These are phyloP conservation scores for Rhodomyrtus psidioides DNA, from an alignment of 441 rosid genomes.

Conservation along the genomic window DNA sequence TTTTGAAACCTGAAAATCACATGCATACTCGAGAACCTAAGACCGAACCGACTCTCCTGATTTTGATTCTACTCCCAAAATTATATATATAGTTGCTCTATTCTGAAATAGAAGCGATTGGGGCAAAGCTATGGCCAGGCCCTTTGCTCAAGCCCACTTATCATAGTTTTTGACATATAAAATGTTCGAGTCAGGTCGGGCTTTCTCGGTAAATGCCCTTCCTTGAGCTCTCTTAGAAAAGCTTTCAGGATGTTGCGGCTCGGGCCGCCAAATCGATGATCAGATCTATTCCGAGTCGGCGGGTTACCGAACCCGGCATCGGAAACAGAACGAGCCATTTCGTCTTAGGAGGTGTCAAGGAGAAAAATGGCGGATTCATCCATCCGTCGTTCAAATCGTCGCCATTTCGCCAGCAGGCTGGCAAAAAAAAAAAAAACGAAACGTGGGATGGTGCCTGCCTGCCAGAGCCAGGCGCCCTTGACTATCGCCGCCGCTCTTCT, in stretches of 20 bases:
- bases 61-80: fast-evolving
- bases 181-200: background rate
- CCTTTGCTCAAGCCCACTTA: background rate
- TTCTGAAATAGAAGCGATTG: background rate
- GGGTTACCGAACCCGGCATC: background rate
- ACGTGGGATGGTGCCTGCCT: background rate
- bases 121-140: background rate
- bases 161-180: background rate
- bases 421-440: background rate
- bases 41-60: no score
- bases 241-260: background rate
- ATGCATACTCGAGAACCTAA: no score
- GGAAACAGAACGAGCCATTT: background rate
- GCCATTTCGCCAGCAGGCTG: background rate
- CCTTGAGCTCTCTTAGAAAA: background rate
- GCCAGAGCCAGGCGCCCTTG: background rate
- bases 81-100: background rate
- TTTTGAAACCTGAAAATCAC: no score
- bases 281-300: background rate
- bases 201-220: background rate
- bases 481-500: background rate
- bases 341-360: background rate
- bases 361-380: background rate
- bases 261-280: background rate
- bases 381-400: background rate